Evolutionary conservation across 2,329 filamentous ascomycete genomes (phyloP).

Genomic region (Chrysoporthe austroafricana): DNA sequence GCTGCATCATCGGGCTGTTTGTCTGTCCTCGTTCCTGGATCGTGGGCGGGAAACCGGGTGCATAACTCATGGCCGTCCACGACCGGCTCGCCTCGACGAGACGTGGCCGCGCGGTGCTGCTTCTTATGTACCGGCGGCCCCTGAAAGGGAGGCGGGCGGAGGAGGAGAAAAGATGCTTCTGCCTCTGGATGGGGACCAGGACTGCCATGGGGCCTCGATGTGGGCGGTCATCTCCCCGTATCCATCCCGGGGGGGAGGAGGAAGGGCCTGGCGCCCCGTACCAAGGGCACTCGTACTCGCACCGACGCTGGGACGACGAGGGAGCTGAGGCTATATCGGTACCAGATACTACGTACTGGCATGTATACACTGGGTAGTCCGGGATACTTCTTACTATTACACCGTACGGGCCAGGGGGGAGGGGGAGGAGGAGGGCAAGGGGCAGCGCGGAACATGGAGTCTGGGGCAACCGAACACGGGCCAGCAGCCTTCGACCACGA

Average conservation of each 20-base stretch:
- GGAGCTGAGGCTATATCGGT: conserved; percentile 11
- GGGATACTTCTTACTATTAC: neutral
- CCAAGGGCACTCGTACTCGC: neutral
- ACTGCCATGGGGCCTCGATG: neutral
- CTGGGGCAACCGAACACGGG: neutral
- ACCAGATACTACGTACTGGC: neutral
- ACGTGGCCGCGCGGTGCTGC: neutral
- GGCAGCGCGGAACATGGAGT: conserved; percentile 4
- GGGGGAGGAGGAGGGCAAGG: neutral
- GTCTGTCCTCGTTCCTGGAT: conserved; percentile 12
- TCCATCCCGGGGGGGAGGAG: neutral
- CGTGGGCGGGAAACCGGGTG: neutral
- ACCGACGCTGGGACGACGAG: neutral
- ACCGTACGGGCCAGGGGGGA: neutral
- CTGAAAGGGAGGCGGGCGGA: too few species aligned
- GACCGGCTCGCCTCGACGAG: neutral
- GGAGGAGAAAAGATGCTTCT: too few species aligned
- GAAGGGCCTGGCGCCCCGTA: neutral
- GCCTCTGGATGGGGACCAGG: too few species aligned
- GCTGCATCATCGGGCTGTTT: conserved; percentile 10
- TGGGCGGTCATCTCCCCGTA: neutral
- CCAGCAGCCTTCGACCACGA: conserved; percentile 4
- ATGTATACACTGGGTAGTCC: neutral
- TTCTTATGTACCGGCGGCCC: too few species aligned
- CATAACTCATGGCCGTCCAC: neutral